Conservation (phyloP, 2,329 filamentous ascomycete genomes). For the Curvularia sp. region DNA sequence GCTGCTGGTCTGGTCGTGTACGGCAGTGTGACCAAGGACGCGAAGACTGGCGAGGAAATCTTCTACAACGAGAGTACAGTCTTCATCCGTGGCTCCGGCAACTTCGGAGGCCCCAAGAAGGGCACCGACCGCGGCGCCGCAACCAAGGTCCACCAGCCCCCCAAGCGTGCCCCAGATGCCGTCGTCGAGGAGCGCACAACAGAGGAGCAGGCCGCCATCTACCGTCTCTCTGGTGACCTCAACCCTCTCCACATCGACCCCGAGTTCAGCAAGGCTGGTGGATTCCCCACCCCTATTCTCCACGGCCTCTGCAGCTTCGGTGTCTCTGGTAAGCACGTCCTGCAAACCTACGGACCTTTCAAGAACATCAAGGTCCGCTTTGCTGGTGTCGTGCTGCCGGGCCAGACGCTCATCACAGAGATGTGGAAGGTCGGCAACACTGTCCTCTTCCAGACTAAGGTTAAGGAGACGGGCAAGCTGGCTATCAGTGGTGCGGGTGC, state of each 20-base stretch:
- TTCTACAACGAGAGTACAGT: constrained; percentile 98
- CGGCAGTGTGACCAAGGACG: constrained; percentile 82
- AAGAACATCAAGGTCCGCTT: constrained; percentile 95
- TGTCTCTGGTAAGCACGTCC: constrained; percentile 87
- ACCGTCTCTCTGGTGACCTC: constrained; percentile 91
- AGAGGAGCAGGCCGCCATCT: constrained; percentile 90
- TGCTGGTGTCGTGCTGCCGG: constrained; percentile 82
- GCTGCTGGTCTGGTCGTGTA: constrained; percentile 82
- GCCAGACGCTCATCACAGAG: constrained; percentile 87
- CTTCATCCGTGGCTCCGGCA: constrained; percentile 89
- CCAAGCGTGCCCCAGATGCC: constrained; percentile 76
- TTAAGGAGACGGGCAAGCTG: constrained; percentile 91
- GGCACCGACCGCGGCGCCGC: constrained; percentile 77
- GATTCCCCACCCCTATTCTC: constrained; percentile 92
- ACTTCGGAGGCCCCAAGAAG: constrained; percentile 85
- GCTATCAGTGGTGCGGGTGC: constrained; percentile 82
- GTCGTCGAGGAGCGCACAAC: constrained; percentile 86
- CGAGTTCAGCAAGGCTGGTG: constrained; percentile 89
- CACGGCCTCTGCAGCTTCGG: constrained; percentile 98
- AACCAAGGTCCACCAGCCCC: constrained; percentile 79
- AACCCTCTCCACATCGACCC: constrained; percentile 98
- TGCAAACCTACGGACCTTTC: constrained; percentile 80
- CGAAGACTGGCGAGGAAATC: constrained; percentile 82
- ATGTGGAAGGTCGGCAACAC: constrained; percentile 89
- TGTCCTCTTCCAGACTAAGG: constrained; percentile 84